Percentiles rank a stretch among this genome's conserved stretches.
Conservation (phyloP, 148 eudicot species). For the Cornus suecica region DNA sequence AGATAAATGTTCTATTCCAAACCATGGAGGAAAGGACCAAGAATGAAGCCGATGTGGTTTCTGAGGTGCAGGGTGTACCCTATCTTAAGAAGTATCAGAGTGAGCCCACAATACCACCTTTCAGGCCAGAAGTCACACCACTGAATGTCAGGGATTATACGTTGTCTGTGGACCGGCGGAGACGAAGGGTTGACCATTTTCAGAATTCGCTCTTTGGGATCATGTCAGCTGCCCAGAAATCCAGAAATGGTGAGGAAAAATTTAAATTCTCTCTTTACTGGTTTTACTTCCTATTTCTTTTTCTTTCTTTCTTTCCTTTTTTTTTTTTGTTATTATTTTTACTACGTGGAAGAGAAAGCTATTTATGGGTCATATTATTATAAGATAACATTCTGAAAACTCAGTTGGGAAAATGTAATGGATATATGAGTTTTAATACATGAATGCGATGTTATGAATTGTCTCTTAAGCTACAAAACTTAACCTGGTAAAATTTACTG, state of each 20-base stretch:
- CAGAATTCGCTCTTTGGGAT: constrained; percentile 71
- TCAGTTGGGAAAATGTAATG: neutral
- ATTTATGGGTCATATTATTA: too few species aligned
- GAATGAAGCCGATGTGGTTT: constrained; percentile 12
- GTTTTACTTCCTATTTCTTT: too few species aligned
- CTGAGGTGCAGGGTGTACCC: constrained; percentile 22
- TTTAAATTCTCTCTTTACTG: neutral
- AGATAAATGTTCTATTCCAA: constrained; percentile 46
- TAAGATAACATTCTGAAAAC: neutral
- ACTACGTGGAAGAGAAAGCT: too few species aligned
- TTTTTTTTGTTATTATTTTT: too few species aligned
- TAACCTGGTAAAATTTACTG: neutral
- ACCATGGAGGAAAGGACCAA: constrained; percentile 24
- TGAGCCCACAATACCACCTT: constrained; percentile 31
- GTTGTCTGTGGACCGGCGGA: constrained; percentile 18
- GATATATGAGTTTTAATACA: neutral
- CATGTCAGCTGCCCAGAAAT: constrained; percentile 42
- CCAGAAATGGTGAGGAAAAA: constrained; percentile 37
- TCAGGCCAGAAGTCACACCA: neutral
- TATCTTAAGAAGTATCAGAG: constrained; percentile 44
- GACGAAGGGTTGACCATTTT: constrained; percentile 40
- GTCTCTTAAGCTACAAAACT: neutral
- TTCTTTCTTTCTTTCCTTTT: too few species aligned
- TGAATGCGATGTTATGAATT: too few species aligned
- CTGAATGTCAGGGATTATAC: constrained; percentile 14